Evolutionary conservation across 495 filamentous ascomycete species (phyloP), one percentile per base, ranked within the genome.

Genomic region (Aspergillus campestris): DNA sequence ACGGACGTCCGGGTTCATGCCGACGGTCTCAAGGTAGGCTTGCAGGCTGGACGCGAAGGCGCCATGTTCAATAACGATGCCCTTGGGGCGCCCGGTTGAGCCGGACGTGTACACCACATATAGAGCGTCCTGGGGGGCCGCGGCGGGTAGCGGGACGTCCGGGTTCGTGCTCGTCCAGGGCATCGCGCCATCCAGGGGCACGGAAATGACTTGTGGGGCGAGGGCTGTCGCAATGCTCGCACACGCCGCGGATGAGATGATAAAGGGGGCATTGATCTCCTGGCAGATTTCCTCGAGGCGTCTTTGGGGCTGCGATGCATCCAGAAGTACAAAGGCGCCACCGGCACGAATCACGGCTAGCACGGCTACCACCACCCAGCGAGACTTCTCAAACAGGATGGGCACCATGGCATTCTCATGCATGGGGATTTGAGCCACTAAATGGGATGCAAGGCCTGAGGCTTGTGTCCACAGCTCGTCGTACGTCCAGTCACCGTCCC

Each of bases 401-500:
- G 54, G 50, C 4, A 58, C 11, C 18, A 55, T 28, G 7, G 15
- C 42, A 7, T 45, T 8, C 10, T 38, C 31, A 11, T 34, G 1
- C 7, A 47, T 44, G n/a, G 43, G 40, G 5, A 31, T 15, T 6
- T 40, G 14, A 10, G 42, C 34, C 18, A 4, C 18, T 24, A 24
- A 4, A 24, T 24, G 18, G 4, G 18, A 2, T 24, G 18, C 18
- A 24, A 24, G 18, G 18, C 18, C 18, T 4, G 18, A 24, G 18
- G 18, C 18, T 24, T 24, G 18, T 24, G 18, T 24, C 18, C 18
- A 46, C 6, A 70, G 45, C 37, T 68, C 38, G 4, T 7, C 12
- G 38, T 67, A 65, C 7, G 64, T 64, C 8, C 65, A 41, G 5
- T 47, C 36, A 8, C 54, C 57, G 47, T 70, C 65, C 51, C 56